Evolutionary conservation across 169 alveolate genomes (phyloP).

Genomic region (Ichthyophthirius multifiliis): DNA sequence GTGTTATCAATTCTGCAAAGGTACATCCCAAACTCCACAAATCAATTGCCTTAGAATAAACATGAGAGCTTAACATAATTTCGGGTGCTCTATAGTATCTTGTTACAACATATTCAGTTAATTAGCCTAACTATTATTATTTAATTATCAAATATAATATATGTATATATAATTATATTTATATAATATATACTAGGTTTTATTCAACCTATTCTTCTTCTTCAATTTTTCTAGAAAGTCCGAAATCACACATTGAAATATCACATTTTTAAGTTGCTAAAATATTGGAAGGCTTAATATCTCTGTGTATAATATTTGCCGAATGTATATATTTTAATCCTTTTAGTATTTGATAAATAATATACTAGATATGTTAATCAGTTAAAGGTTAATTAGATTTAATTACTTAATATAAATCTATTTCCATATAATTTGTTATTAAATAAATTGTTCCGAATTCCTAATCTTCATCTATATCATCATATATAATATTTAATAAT

Average conservation of each 20-base stretch:
- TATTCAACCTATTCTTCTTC: not conserved
- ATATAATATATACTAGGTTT: not conserved
- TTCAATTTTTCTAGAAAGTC: conserved; percentile 66
- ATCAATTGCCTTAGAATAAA: conserved; percentile 73
- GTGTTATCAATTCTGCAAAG: conserved; percentile 63
- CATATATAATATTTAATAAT: conserved; percentile 53
- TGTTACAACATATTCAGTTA: conserved; percentile 83
- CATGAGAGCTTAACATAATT: conserved; percentile 78
- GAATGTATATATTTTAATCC: conserved; percentile 74
- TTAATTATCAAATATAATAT: not conserved
- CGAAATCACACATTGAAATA: conserved; percentile 69
- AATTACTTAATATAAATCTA: conserved; percentile 75
- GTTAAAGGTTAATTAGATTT: conserved; percentile 66
- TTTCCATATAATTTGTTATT: conserved; percentile 73
- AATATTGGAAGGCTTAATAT: conserved; percentile 76
- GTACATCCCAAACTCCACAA: conserved; percentile 83
- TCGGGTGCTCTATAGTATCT: conserved; percentile 85
- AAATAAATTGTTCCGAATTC: conserved; percentile 76
- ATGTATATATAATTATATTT: no score
- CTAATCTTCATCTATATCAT: conserved; percentile 54
- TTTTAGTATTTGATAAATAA: conserved; percentile 12
- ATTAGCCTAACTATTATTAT: conserved; percentile 24
- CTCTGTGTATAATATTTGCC: conserved; percentile 79
- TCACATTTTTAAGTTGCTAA: conserved; percentile 73
- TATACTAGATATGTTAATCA: conserved; percentile 64